Percentiles rank a stretch among this genome's conserved stretches.
Conservation (phyloP, 345 rosid species). For the Lumnitzera littorea region DNA sequence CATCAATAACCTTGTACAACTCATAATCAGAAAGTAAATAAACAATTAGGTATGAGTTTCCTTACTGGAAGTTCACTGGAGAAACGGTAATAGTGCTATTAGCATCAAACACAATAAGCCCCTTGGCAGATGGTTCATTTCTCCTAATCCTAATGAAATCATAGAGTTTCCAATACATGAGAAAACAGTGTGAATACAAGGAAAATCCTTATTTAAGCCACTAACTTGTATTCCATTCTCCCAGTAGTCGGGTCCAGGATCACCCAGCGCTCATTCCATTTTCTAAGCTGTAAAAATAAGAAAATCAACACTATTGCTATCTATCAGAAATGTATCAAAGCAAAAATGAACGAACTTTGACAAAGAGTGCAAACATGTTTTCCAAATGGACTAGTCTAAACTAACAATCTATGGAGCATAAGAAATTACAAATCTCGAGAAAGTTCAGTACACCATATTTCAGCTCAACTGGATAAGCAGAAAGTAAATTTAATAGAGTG, state of each 20-base stretch:
- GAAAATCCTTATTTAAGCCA: neutral
- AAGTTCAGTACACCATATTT: too few relatives aligned
- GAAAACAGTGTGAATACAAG: neutral
- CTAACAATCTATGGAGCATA: too few relatives aligned
- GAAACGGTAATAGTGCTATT: conserved; percentile 76
- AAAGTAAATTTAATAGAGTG: too few relatives aligned
- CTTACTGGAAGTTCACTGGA: conserved; percentile 95
- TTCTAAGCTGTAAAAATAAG: conserved; percentile 44
- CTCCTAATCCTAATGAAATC: conserved; percentile 61
- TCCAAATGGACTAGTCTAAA: too few relatives aligned
- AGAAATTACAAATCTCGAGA: too few relatives aligned
- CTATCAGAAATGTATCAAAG: neutral
- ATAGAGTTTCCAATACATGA: neutral
- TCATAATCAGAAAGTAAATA: neutral
- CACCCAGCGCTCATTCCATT: conserved; percentile 99
- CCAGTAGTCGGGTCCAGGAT: conserved; percentile 96
- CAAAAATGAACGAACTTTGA: neutral
- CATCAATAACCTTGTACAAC: conserved; percentile 7
- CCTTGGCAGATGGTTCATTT: conserved; percentile 79
- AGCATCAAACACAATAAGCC: conserved; percentile 65
- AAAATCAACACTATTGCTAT: neutral
- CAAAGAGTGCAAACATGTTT: neutral
- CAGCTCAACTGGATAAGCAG: too few relatives aligned
- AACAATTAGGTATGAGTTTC: neutral
- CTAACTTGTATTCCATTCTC: conserved; percentile 92